These are phyloP conservation scores for Brassica incana DNA, from an alignment of 345 rosid genomes.

Conservation along the genomic window DNA sequence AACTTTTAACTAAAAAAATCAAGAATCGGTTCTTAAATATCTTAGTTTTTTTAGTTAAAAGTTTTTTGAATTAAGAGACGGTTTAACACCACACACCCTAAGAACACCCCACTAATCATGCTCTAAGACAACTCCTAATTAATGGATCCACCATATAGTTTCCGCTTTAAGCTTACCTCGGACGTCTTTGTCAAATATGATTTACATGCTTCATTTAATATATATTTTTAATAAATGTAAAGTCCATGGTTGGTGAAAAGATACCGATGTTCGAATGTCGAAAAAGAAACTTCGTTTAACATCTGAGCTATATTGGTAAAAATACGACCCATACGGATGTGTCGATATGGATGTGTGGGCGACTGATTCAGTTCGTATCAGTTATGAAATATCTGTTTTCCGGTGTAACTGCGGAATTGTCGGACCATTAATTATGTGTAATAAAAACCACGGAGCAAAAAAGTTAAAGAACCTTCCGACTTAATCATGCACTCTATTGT, in stretches of 20 bases:
- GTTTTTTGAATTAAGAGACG: too few relatives aligned
- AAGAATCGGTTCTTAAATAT: too few relatives aligned
- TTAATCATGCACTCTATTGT: background rate
- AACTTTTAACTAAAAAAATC: too few relatives aligned
- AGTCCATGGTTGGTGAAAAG: slow-evolving; percentile 23
- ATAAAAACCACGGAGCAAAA: background rate
- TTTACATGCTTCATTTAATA: slow-evolving; percentile 9
- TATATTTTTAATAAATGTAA: background rate
- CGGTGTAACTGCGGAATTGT: background rate
- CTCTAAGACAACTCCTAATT: background rate
- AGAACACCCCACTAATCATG: too few relatives aligned
- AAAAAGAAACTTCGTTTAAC: background rate
- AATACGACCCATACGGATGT: background rate
- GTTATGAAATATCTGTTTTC: background rate
- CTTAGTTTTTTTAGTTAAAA: too few relatives aligned
- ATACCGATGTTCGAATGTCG: slow-evolving; percentile 4
- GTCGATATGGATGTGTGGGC: background rate
- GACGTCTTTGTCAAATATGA: slow-evolving; percentile 20
- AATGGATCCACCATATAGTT: slow-evolving; percentile 12
- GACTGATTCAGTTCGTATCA: background rate
- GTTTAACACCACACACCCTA: too few relatives aligned
- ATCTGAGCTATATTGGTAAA: slow-evolving; percentile 7
- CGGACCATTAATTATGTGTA: background rate
- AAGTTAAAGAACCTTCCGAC: background rate
- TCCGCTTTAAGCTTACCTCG: slow-evolving; percentile 7